phyloP scores from a whole-genome alignment of 768 basidiomycete species.

The Suillus subaureus region DNA sequence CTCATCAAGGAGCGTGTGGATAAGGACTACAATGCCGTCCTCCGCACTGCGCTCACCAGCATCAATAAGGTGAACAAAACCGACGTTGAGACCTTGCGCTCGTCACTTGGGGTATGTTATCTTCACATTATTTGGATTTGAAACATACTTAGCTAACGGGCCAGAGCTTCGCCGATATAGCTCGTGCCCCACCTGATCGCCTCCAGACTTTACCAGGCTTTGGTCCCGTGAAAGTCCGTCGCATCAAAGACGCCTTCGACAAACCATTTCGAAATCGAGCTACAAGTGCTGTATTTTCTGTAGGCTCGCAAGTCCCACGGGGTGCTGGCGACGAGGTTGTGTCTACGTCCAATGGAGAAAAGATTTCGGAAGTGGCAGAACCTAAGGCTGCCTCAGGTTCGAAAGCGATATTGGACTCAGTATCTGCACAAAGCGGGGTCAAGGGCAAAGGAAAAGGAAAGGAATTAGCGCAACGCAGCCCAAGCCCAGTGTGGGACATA shows the following conservation, averaged over 20 bases:
- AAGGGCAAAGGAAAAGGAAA: constrained; percentile 24
- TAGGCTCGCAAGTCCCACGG: constrained; percentile 27
- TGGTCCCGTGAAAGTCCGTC: constrained; percentile 90
- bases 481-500: constrained; percentile 75
- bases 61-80: constrained; percentile 97
- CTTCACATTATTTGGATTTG: not conserved
- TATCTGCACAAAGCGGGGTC: constrained; percentile 2
- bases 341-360: not conserved
- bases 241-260: constrained; percentile 89
- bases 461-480: constrained; percentile 36
- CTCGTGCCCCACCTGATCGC: constrained; percentile 69
- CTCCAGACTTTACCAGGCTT: constrained; percentile 88
- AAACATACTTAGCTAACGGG: constrained; percentile 8
- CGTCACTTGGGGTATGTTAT: constrained; percentile 85
- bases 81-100: constrained; percentile 89
- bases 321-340: constrained; percentile 1
- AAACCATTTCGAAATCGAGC: constrained; percentile 79
- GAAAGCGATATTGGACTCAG: not conserved
- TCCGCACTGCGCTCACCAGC: constrained; percentile 82
- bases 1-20: constrained; percentile 94
- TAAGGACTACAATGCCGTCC: constrained; percentile 80
- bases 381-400: not conserved
- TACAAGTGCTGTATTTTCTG: constrained; percentile 46
- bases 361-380: not conserved
- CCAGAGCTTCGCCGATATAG: constrained; percentile 87